phyloP scores from a whole-genome alignment of 768 basidiomycete species.

The Trametes villosa region DNA sequence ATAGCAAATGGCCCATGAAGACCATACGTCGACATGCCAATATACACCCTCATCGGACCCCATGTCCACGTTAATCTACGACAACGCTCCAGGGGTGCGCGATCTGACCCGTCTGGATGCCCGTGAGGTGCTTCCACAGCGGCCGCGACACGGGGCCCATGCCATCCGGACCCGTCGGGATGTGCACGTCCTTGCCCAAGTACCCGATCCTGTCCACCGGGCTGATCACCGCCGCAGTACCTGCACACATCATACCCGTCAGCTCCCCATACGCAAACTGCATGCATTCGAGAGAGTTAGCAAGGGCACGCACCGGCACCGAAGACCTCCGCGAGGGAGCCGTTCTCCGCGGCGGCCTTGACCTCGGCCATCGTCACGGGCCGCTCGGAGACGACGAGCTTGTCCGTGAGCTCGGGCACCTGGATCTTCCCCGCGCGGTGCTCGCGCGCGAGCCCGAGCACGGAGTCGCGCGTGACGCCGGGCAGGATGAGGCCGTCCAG shows the following conservation, averaged over 20 bases:
- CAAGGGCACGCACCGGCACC: conserved; percentile 40
- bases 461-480: conserved; percentile 68
- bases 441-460: conserved; percentile 52
- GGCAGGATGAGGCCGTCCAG: conserved; percentile 69
- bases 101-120: conserved; percentile 77
- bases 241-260: conserved; percentile 28
- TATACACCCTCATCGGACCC: background rate
- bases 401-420: conserved; percentile 56
- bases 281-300: background rate
- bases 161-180: conserved; percentile 67
- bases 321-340: conserved; percentile 54
- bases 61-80: conserved; percentile 29
- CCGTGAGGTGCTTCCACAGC: conserved; percentile 53
- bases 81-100: conserved; percentile 78
- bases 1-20: too few relatives aligned
- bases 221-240: conserved; percentile 58
- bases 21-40: background rate
- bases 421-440: conserved; percentile 54
- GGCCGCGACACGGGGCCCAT: conserved; percentile 70
- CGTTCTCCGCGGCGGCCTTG: conserved; percentile 47
- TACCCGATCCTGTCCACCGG: conserved; percentile 62
- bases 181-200: conserved; percentile 53
- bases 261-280: background rate
- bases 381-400: conserved; percentile 67
- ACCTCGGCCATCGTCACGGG: conserved; percentile 79